These are phyloP conservation scores for Aquilaria malaccensis DNA, from an alignment of 345 rosid species.

Conservation along the genomic window DNA sequence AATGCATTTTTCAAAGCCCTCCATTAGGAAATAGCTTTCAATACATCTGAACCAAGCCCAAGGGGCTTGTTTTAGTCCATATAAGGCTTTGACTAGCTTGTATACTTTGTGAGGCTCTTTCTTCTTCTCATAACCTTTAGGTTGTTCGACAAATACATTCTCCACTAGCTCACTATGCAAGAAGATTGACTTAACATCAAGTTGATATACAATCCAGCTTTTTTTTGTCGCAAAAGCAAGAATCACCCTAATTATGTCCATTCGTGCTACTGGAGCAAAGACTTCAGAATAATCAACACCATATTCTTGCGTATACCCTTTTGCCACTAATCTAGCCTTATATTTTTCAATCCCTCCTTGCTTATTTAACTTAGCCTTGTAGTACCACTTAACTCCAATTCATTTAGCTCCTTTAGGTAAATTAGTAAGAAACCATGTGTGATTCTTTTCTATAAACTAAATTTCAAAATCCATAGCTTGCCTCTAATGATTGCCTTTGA, in stretches of 20 bases:
- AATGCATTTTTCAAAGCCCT: not conserved
- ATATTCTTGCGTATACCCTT: too few species aligned
- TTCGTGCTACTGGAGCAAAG: too few species aligned
- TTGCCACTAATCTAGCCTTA: not conserved
- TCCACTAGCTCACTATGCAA: not conserved
- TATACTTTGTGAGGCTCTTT: not conserved
- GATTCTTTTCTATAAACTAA: not conserved
- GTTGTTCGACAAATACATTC: not conserved
- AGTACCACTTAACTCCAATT: not conserved
- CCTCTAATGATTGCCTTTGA: conserved; percentile 2
- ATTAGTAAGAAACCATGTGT: too few species aligned
- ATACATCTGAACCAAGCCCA: not conserved
- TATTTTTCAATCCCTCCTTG: not conserved
- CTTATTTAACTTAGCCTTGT: not conserved
- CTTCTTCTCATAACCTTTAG: not conserved
- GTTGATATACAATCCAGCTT: not conserved
- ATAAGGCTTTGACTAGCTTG: not conserved
- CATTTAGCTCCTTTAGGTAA: too few species aligned
- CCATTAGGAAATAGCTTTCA: not conserved
- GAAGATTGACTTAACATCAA: not conserved
- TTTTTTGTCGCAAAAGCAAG: too few species aligned
- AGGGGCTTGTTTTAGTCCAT: not conserved
- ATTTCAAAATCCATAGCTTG: not conserved
- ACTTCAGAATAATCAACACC: too few species aligned
- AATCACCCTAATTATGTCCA: too few species aligned